Evolutionary conservation across 2,329 filamentous ascomycete species (phyloP).

Genomic region (Exophiala sp.): DNA sequence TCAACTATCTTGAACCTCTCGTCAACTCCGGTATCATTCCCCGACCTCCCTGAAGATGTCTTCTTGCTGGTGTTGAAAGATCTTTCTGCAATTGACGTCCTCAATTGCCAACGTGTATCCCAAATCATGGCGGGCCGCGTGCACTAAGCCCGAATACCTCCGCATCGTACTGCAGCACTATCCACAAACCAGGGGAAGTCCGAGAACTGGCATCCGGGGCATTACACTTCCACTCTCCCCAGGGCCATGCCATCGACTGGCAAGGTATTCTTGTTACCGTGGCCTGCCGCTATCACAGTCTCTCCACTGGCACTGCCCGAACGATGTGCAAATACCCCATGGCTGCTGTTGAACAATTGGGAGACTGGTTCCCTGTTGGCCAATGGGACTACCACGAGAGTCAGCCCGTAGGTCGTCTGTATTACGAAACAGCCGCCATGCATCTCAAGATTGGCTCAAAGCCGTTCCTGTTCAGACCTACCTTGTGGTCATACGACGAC

Average conservation of each 20-base stretch:
- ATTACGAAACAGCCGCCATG: constrained; percentile 25
- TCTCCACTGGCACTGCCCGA: constrained; percentile 46
- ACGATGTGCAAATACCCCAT: constrained; percentile 43
- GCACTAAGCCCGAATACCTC: constrained; percentile 46
- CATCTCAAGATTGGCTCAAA: constrained; percentile 24
- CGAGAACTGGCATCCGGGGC: constrained; percentile 30
- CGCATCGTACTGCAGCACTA: constrained; percentile 48
- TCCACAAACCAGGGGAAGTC: constrained; percentile 49
- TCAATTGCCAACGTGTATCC: constrained; percentile 52
- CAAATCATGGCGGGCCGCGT: constrained; percentile 45
- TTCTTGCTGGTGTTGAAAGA: constrained; percentile 51
- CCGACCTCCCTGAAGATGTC: constrained; percentile 50
- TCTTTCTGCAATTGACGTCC: constrained; percentile 47
- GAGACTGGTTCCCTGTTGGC: constrained; percentile 37
- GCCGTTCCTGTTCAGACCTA: constrained; percentile 35
- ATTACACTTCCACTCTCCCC: constrained; percentile 10
- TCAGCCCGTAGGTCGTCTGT: constrained; percentile 27
- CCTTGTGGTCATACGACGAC: constrained; percentile 54
- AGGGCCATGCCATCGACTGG: constrained; percentile 7
- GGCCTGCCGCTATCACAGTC: constrained; percentile 51
- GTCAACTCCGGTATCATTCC: background rate
- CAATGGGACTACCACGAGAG: constrained; percentile 40
- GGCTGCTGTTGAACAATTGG: constrained; percentile 34
- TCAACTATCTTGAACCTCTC: background rate
- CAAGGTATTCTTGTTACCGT: constrained; percentile 32